Evolutionary conservation across 1,284 basidiomycete species (phyloP).

Genomic region (Tilletia setariae): DNA sequence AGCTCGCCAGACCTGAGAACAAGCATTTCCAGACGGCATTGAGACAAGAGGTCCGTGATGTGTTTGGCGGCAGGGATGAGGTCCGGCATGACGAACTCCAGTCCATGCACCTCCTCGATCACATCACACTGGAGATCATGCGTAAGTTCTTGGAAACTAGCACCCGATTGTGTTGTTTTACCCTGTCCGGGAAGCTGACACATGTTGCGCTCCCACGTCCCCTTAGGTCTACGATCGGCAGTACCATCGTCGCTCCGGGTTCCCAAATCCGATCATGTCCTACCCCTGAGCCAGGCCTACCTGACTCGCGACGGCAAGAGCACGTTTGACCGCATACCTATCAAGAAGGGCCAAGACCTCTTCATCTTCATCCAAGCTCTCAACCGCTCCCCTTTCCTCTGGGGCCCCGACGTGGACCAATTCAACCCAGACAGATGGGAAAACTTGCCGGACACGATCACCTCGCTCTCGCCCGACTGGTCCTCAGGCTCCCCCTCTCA

Average conservation of each 20-base stretch:
- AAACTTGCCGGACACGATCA: slow-evolving; percentile 29
- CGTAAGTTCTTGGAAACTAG: slow-evolving; percentile 23
- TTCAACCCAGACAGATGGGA: slow-evolving; percentile 45
- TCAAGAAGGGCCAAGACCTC: slow-evolving; percentile 35
- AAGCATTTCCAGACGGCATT: slow-evolving; percentile 58
- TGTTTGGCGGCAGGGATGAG: slow-evolving; percentile 20
- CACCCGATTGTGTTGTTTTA: no score
- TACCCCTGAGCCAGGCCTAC: slow-evolving; percentile 40
- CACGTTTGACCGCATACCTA: slow-evolving; percentile 33
- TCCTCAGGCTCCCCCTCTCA: slow-evolving; percentile 30
- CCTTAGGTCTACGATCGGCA: slow-evolving; percentile 34
- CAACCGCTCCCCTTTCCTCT: slow-evolving; percentile 36
- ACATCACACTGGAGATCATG: slow-evolving; percentile 38
- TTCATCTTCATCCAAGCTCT: slow-evolving; percentile 40
- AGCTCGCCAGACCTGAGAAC: slow-evolving; percentile 66
- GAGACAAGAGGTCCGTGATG: slow-evolving; percentile 24
- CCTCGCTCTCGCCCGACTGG: slow-evolving; percentile 9
- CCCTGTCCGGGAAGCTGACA: no score
- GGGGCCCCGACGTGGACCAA: slow-evolving; percentile 37
- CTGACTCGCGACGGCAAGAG: slow-evolving; percentile 28
- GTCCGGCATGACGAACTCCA: slow-evolving; percentile 27
- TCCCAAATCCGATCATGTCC: slow-evolving; percentile 26
- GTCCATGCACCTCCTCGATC: slow-evolving; percentile 37
- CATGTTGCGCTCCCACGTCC: not conserved
- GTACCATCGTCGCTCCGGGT: slow-evolving; percentile 40